Evolutionary conservation across 257 asterid species (phyloP).

Genomic region (Jaltomata sinuosa): DNA sequence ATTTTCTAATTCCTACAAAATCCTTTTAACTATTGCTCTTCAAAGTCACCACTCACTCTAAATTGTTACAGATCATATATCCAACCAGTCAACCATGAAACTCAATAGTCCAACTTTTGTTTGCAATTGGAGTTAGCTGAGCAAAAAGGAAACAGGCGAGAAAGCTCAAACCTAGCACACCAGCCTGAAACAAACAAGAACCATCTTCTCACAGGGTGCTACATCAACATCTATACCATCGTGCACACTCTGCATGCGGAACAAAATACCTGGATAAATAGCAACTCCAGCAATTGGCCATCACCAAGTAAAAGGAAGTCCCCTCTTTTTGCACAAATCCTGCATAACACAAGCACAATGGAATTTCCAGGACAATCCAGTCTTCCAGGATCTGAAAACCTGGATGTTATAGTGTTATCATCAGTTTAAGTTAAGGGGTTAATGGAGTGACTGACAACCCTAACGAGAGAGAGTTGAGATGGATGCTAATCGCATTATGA

Average conservation of each 20-base stretch:
- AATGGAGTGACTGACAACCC: background rate
- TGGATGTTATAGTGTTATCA: conserved; percentile 7
- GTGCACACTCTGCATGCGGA: background rate
- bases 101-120: background rate
- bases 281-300: conserved; percentile 9
- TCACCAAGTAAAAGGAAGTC: conserved; percentile 3
- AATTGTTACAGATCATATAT: background rate
- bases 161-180: background rate
- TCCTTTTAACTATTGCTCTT: background rate
- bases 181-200: background rate
- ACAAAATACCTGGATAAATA: conserved; percentile 3
- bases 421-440: background rate
- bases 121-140: background rate
- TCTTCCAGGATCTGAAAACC: conserved; percentile 12
- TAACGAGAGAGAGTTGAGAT: conserved; percentile 7
- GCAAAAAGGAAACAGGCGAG: background rate
- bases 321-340: conserved; percentile 11
- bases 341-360: conserved; percentile 22
- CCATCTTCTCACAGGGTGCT: background rate
- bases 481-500: background rate
- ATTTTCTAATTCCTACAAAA: background rate
- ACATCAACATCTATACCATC: background rate
- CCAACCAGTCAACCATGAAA: background rate
- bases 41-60: background rate
- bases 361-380: conserved; percentile 18